Base-by-base conservation (phyloP, 352 stramenopile genomes). In the Phytophthora sp. region DNA sequence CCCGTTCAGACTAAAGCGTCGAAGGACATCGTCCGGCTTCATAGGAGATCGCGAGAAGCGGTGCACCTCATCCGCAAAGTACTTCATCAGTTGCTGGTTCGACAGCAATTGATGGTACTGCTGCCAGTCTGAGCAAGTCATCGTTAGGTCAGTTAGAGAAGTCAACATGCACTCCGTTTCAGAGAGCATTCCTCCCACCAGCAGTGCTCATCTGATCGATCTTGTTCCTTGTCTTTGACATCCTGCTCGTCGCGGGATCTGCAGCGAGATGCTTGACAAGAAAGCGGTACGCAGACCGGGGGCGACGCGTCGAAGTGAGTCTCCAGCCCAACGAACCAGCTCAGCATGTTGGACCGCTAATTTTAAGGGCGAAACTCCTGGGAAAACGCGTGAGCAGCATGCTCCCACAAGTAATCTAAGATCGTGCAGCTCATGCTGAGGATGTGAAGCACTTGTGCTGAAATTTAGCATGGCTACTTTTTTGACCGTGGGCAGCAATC, bases 161-260 rank as follows among this genome's bases (percentile, higher is more conserved):
- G 28, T 34, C 28, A 11, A 6, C 28, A 24, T 15, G n/a, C n/a
- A n/a, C n/a, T n/a, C n/a, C n/a, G n/a, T n/a, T n/a, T n/a, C n/a
- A n/a, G n/a, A n/a, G n/a, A n/a, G n/a, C n/a, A n/a, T 41, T 15
- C n/a, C 6, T 21, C 15, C 12, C 17, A 81, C 76, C 80, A 43
- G 78, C 77, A 37, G 85, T 89, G 66, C 79, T 92, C 77, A 92
- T 87, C 57, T 80, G 87, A 44, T 92, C 79, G 52, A 91, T 88
- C 73, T 91, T 93, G 53, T 62, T 74, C 52, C 51, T 45, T 45
- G 73, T 81, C 74, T 83, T 91, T 62, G 71, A 62, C 82, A 88
- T 89, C 54, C 23, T 75, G 26, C 5, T 20, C 9, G 46, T 50
- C 41, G 21, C 13, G 15, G 21, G 17, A 13, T 24, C 17, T 4